Evolutionary conservation across 768 basidiomycete species (phyloP).

Genomic region (Pholiota conissans): DNA sequence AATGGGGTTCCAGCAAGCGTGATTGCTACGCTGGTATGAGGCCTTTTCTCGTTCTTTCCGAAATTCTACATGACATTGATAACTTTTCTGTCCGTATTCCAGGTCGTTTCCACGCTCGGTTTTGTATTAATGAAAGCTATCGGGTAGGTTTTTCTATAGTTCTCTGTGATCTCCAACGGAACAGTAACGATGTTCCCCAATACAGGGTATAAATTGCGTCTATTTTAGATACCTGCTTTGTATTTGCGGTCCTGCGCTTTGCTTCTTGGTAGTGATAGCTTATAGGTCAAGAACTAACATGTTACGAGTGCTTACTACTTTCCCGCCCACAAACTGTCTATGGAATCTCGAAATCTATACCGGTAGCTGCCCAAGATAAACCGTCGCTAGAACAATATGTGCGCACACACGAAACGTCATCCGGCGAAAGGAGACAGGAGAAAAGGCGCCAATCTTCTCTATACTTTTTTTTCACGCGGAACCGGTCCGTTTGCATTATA

Average conservation of each 20-base stretch:
- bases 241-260: not conserved
- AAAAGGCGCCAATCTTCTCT: constrained; percentile 9
- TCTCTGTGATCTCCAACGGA: not conserved
- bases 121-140: constrained; percentile 73
- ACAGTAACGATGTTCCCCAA: constrained; percentile 1
- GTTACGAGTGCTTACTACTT: not conserved
- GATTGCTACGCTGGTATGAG: constrained; percentile 75
- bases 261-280: not conserved
- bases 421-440: constrained; percentile 10
- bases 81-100: constrained; percentile 6
- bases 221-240: constrained; percentile 2
- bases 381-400: not conserved
- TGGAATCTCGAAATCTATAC: constrained; percentile 1
- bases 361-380: not conserved
- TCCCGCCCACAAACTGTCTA: not conserved
- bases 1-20: constrained; percentile 95
- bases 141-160: constrained; percentile 51
- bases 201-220: constrained; percentile 13
- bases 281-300: not conserved
- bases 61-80: constrained; percentile 7
- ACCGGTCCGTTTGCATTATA: constrained; percentile 8
- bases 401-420: constrained; percentile 4
- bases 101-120: constrained; percentile 88
- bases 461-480: constrained; percentile 3
- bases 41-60: constrained; percentile 1